These are phyloP conservation scores for Yarrowia alimentaria DNA, from an alignment of 805 yeast species.

Conservation along the genomic window DNA sequence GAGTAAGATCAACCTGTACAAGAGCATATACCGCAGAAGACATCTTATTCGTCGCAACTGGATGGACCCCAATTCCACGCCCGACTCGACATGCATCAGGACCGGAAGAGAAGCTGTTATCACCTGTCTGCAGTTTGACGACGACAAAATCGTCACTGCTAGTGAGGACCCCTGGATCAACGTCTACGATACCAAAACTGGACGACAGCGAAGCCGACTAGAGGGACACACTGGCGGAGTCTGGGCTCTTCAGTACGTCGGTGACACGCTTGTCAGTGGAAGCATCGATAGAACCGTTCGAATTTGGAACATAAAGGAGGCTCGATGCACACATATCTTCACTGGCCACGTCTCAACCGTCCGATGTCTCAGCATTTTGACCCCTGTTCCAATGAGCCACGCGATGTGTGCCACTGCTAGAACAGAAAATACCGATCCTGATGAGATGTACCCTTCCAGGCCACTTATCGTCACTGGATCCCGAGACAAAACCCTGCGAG, in stretches of 20 bases:
- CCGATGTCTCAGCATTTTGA: slow-evolving; percentile 80
- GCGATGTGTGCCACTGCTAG: slow-evolving; percentile 41
- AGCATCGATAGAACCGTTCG: slow-evolving; percentile 93
- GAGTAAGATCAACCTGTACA: slow-evolving; percentile 43
- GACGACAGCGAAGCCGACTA: slow-evolving; percentile 59
- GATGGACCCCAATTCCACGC: slow-evolving; percentile 71
- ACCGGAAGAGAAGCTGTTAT: slow-evolving; percentile 75
- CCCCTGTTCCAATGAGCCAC: slow-evolving; percentile 46
- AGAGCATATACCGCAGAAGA: slow-evolving; percentile 61
- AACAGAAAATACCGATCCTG: slow-evolving; percentile 61
- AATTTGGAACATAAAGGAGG: slow-evolving; percentile 85
- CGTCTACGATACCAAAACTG: slow-evolving; percentile 74
- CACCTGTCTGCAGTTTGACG: slow-evolving; percentile 91
- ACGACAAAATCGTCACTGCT: slow-evolving; percentile 85
- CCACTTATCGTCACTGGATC: slow-evolving; percentile 86
- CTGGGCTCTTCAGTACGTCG: slow-evolving; percentile 91
- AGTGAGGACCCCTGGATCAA: slow-evolving; percentile 83
- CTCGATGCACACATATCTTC: slow-evolving; percentile 86
- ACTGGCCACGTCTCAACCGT: slow-evolving; percentile 92
- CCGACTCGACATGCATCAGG: slow-evolving; percentile 63
- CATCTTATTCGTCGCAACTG: slow-evolving; percentile 63
- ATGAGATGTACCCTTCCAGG: slow-evolving; percentile 54
- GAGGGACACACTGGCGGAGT: slow-evolving; percentile 97
- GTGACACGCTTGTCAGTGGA: slow-evolving; percentile 81
- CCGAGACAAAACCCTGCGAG: slow-evolving; percentile 76